phyloP scores from a whole-genome alignment of 108 stramenopile genomes.

The Bacterosira constricta region DNA sequence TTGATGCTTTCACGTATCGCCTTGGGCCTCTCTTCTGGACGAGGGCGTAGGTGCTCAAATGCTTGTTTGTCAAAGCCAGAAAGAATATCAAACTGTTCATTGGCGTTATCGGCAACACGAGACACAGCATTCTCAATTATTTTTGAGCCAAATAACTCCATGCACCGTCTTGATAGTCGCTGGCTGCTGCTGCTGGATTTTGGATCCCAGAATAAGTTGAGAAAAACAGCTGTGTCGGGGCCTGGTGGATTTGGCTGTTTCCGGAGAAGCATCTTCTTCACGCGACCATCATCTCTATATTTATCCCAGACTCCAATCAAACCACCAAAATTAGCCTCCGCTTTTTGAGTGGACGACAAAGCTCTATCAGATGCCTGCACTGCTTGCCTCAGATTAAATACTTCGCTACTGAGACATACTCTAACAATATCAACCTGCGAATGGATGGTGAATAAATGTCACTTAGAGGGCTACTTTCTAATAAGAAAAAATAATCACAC shows the following conservation, averaged over 20 bases:
- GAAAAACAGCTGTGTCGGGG: too few species aligned
- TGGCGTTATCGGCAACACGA: neutral
- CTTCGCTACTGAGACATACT: too few species aligned
- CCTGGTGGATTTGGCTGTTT: too few species aligned
- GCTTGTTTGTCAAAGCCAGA: neutral
- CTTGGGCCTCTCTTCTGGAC: neutral
- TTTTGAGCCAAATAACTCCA: neutral
- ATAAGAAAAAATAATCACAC: too few species aligned
- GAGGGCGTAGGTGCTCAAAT: conserved; percentile 10
- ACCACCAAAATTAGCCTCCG: neutral
- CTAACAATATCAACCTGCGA: too few species aligned
- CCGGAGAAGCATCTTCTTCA: too few species aligned
- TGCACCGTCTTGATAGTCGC: neutral
- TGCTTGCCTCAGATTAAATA: too few species aligned
- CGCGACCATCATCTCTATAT: neutral
- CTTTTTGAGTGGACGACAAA: too few species aligned
- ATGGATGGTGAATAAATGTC: too few species aligned
- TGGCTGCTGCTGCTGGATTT: neutral
- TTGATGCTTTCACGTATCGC: neutral
- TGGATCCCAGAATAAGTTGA: too few species aligned
- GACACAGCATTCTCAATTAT: conserved; percentile 9
- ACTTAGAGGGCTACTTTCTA: too few species aligned
- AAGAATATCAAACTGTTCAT: neutral
- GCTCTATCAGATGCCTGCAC: too few species aligned
- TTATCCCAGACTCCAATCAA: neutral